Base-by-base conservation (phyloP, 768 basidiomycete species). In the Roridomyces roridus region DNA sequence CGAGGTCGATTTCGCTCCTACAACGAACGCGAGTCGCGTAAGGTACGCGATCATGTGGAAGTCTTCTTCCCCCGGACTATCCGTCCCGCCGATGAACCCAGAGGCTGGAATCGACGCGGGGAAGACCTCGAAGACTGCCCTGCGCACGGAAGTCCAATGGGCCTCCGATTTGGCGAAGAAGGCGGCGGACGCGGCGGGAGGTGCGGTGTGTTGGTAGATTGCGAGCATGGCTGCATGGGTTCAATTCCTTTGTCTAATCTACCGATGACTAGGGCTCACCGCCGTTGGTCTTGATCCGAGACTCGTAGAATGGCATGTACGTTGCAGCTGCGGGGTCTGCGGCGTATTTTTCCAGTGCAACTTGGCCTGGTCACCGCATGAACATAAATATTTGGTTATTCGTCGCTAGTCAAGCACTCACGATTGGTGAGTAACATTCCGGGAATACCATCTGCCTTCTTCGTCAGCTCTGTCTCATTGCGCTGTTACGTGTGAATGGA, bases 31-130 rank as follows among this genome's bases (percentile, higher is more conserved):
- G 23, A 83, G 74, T 31, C 80, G 77, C 17, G 81, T 77, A 25
- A 85, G 65, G 83, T 80, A 85, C 6, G 75, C 80, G 10, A 55
- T 77, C 36, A 85, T 67, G 65, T 83, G 82, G 70, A 81, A 83
- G 59, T 83, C 85, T 48, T 81, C 81, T 63, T 82, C 80, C 4
- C 81, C 77, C 0, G 81, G 81, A 39, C 44, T 61, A 31, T 7
- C 29, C 2, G 65, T 72, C 6, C 82, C 83, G 15, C 76, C 78
- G 25, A 82, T 71, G 69, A 85, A 85, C 4, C 75, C 75, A 7
- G 66, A 70, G 14, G 68, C 68, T 8, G 78, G 77, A 17, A 85
- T 68, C 42, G 70, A 54, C 0, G 55, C 59, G 7, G 78, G 74
- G 36, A 84, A 74, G 20, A 75, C 71, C 24, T 74, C 68, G 21